These are phyloP conservation scores for Amaranthus tricolor DNA, from an alignment of 179 eudicot species.

Conservation along the genomic window DNA sequence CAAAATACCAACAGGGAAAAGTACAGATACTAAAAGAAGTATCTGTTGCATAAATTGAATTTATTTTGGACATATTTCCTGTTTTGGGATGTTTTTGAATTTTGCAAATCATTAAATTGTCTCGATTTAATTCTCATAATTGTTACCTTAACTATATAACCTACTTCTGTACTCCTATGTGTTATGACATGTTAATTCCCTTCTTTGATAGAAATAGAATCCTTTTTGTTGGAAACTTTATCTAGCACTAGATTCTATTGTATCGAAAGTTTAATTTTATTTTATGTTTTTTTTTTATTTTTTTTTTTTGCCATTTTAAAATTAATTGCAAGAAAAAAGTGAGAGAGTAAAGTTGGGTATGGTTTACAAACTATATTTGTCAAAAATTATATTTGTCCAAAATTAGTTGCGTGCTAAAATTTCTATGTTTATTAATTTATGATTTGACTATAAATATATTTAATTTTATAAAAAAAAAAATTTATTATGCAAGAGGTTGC, in stretches of 20 bases:
- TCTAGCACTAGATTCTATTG: slow-evolving; percentile 5
- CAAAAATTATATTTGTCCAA: too few relatives aligned
- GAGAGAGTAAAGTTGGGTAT: neutral
- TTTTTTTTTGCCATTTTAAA: neutral
- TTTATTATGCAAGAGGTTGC: too few relatives aligned
- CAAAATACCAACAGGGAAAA: neutral
- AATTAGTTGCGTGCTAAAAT: too few relatives aligned
- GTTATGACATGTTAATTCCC: slow-evolving; percentile 1
- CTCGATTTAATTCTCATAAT: neutral
- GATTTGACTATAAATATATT: too few relatives aligned
- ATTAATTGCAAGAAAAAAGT: neutral
- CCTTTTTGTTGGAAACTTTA: too few relatives aligned
- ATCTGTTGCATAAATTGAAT: neutral
- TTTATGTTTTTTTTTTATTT: neutral
- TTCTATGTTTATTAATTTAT: too few relatives aligned
- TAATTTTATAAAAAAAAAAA: too few relatives aligned
- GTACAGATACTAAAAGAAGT: neutral
- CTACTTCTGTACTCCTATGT: neutral
- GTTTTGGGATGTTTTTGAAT: slow-evolving; percentile 13
- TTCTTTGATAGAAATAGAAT: neutral
- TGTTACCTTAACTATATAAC: slow-evolving; percentile 8
- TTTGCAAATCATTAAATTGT: neutral
- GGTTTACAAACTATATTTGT: too few relatives aligned
- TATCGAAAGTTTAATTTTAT: neutral
- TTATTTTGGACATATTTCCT: neutral